These are phyloP conservation scores for Solanum hybrid DNA, from an alignment of 305 asterid genomes.

Conservation along the genomic window DNA sequence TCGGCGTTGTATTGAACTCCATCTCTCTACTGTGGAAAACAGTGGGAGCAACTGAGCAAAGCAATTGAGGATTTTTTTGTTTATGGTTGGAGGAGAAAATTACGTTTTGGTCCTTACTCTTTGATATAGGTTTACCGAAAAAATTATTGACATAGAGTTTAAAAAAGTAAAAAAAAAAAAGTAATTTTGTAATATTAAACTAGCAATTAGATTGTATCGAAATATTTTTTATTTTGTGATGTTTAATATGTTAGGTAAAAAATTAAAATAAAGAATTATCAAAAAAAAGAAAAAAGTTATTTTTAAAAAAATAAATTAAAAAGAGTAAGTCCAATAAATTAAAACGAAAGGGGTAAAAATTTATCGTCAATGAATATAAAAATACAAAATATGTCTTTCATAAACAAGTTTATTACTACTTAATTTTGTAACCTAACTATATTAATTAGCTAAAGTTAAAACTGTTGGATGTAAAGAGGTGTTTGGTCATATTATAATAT, in stretches of 20 bases:
- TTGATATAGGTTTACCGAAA: not conserved
- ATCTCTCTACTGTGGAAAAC: conserved; percentile 1
- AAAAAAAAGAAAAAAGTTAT: too few relatives aligned
- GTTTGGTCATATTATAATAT: too few relatives aligned
- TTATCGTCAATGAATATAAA: not conserved
- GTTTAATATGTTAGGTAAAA: not conserved
- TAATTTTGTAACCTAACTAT: not conserved
- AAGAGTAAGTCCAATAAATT: not conserved
- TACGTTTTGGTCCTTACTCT: not conserved
- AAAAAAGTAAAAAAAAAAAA: not conserved
- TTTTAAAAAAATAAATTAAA: too few relatives aligned
- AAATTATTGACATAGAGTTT: not conserved
- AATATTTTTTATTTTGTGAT: not conserved
- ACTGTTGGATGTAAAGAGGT: too few relatives aligned
- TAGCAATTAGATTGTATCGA: not conserved
- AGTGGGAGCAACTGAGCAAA: not conserved
- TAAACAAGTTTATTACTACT: not conserved
- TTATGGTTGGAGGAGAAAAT: not conserved
- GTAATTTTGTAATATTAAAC: not conserved
- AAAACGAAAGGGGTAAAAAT: not conserved
- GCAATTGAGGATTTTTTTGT: not conserved
- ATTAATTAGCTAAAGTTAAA: not conserved
- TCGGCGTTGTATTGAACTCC: conserved; percentile 19
- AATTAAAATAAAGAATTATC: too few relatives aligned
- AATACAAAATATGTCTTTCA: not conserved